Conservation (phyloP, 768 basidiomycete genomes). For the Russula brevipes region DNA sequence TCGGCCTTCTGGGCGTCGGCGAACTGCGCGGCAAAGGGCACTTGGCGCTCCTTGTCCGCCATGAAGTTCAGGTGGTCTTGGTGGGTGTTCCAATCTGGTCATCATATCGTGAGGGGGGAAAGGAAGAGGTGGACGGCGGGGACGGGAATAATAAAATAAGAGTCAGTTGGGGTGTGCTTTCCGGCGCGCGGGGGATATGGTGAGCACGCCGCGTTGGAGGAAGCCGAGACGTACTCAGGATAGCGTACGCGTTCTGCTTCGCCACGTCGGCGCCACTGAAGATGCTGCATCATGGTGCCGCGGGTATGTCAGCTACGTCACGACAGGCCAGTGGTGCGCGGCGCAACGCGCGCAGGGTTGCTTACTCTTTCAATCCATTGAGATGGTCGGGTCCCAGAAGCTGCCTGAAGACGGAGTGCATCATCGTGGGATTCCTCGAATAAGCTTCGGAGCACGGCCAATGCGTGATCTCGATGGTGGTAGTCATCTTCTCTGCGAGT, state of each 20-base stretch:
- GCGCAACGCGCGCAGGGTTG: too few species aligned
- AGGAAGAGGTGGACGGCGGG: too few species aligned
- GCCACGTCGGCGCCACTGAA: background rate
- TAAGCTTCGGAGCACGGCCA: constrained; percentile 1
- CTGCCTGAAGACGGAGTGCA: background rate
- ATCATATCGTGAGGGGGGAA: too few species aligned
- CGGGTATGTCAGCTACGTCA: background rate
- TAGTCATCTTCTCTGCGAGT: background rate
- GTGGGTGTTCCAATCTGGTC: background rate
- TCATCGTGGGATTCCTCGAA: background rate
- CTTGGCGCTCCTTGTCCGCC: background rate
- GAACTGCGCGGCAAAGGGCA: background rate
- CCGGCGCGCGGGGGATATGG: too few species aligned
- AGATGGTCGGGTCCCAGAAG: background rate
- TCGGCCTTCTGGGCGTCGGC: background rate
- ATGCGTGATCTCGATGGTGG: background rate
- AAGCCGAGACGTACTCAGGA: background rate
- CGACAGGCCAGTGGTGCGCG: too few species aligned
- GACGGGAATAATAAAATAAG: too few species aligned
- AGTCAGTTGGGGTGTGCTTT: too few species aligned
- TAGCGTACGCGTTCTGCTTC: background rate
- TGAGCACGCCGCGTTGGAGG: background rate
- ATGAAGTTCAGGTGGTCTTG: background rate
- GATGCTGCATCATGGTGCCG: background rate
- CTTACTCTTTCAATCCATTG: background rate